phyloP scores from a whole-genome alignment of 2,329 filamentous ascomycete genomes.

The Esteya vermicola region DNA sequence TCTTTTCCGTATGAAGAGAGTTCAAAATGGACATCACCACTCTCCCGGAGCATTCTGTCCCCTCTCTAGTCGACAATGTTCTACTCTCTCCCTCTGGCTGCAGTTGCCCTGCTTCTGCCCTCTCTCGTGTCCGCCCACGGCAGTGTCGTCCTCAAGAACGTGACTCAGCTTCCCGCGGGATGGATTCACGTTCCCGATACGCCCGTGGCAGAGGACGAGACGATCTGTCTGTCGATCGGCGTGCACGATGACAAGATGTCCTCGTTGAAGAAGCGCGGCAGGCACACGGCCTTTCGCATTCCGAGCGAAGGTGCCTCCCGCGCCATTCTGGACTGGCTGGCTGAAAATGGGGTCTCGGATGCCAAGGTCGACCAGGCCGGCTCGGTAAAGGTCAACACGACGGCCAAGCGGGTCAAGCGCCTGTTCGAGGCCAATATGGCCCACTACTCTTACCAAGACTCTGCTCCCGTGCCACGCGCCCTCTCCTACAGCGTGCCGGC shows the following conservation, averaged over 20 bases:
- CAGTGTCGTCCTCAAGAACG: background rate
- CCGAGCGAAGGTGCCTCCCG: background rate
- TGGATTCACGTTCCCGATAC: conserved; percentile 7
- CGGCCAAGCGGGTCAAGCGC: conserved; percentile 22
- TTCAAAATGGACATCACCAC: too few species aligned
- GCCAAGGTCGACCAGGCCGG: conserved; percentile 20
- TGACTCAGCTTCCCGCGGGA: background rate
- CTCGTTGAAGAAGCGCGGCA: too few species aligned
- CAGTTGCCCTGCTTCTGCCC: background rate
- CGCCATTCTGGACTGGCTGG: conserved; percentile 27
- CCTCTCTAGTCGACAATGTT: too few species aligned
- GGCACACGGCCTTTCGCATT: background rate
- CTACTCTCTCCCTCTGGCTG: background rate
- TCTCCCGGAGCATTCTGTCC: too few species aligned
- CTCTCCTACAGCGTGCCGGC: conserved; percentile 29
- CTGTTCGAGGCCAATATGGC: conserved; percentile 26
- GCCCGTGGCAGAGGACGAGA: too few species aligned
- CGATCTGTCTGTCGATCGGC: too few species aligned
- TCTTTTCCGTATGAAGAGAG: too few species aligned
- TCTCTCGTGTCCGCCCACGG: background rate
- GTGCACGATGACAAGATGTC: too few species aligned
- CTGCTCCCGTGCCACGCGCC: conserved; percentile 24
- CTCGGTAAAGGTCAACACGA: conserved; percentile 27
- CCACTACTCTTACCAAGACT: conserved; percentile 25
- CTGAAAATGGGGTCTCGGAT: conserved; percentile 20